These are phyloP conservation scores for Cladosporium halotolerans DNA, from an alignment of 2,329 filamentous ascomycete genomes.

Conservation along the genomic window DNA sequence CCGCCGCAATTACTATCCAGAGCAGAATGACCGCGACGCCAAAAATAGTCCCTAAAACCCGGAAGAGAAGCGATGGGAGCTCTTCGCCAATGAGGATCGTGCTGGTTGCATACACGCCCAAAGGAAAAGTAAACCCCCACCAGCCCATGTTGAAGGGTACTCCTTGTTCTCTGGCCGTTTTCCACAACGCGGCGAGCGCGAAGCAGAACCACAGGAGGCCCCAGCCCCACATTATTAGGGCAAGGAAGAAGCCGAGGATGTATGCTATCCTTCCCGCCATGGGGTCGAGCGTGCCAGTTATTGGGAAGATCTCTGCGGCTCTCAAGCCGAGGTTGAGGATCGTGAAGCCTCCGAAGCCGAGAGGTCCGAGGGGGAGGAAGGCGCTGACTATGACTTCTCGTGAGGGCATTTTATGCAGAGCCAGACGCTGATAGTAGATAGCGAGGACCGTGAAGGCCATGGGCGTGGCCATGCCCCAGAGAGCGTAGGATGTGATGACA, in stretches of 20 bases:
- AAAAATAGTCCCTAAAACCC: slow-evolving; percentile 51
- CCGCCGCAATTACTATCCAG: slow-evolving; percentile 49
- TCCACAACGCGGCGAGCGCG: slow-evolving; percentile 45
- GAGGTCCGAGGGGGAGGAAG: slow-evolving; percentile 61
- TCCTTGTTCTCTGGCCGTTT: slow-evolving; percentile 23
- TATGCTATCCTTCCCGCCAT: slow-evolving; percentile 52
- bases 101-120: slow-evolving; percentile 50
- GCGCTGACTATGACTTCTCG: slow-evolving; percentile 63
- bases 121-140: slow-evolving; percentile 56
- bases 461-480: slow-evolving; percentile 61
- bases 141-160: slow-evolving; percentile 58
- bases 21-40: slow-evolving; percentile 46
- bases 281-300: slow-evolving; percentile 17
- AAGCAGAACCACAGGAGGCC: slow-evolving; percentile 51
- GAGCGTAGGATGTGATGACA: slow-evolving; percentile 56
- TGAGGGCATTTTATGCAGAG: slow-evolving; percentile 60
- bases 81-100: slow-evolving; percentile 46
- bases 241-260: slow-evolving; percentile 50
- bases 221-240: slow-evolving; percentile 53
- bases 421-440: slow-evolving; percentile 65
- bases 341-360: slow-evolving; percentile 60
- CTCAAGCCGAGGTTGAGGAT: slow-evolving; percentile 48
- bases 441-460: slow-evolving; percentile 58
- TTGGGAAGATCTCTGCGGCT: slow-evolving; percentile 36
- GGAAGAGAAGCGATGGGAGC: slow-evolving; percentile 51